Evolutionary conservation across 2,329 filamentous ascomycete genomes (phyloP).

Genomic region (Onygenales sp.): DNA sequence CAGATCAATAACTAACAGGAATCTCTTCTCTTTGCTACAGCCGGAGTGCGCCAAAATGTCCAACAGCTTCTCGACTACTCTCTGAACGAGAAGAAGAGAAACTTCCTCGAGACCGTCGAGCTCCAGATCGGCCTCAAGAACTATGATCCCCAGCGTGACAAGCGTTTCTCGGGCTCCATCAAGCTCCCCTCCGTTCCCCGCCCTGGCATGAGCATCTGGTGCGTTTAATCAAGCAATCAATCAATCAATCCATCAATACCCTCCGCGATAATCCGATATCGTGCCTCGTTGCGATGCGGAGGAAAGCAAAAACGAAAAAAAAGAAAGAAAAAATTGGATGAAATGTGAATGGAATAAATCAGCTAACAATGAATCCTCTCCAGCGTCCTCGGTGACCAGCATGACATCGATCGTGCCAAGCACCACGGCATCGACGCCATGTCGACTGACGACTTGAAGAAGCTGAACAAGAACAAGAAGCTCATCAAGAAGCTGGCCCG

Average conservation of each 20-base stretch:
- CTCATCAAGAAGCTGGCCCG: constrained; percentile 99
- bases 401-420: constrained; percentile 99
- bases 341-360: constrained; percentile 3
- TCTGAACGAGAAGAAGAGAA: constrained; percentile 90
- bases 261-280: not conserved
- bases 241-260: not conserved
- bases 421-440: constrained; percentile 97
- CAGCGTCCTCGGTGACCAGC: constrained; percentile 80
- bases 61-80: constrained; percentile 92
- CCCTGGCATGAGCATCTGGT: constrained; percentile 82
- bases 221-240: constrained; percentile 20
- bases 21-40: constrained; percentile 28
- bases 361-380: constrained; percentile 13
- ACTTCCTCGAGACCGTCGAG: constrained; percentile 87
- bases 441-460: constrained; percentile 98
- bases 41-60: constrained; percentile 94
- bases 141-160: constrained; percentile 99
- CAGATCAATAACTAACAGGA: not conserved
- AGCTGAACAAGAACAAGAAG: constrained; percentile 99
- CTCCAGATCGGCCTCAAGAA: constrained; percentile 91
- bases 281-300: too few relatives aligned
- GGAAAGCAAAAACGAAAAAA: not conserved
- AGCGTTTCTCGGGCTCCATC: constrained; percentile 99
- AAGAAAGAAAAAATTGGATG: not conserved
- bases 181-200: constrained; percentile 85